phyloP scores from a whole-genome alignment of 805 yeast genomes.

The Kazachstania viticola region DNA sequence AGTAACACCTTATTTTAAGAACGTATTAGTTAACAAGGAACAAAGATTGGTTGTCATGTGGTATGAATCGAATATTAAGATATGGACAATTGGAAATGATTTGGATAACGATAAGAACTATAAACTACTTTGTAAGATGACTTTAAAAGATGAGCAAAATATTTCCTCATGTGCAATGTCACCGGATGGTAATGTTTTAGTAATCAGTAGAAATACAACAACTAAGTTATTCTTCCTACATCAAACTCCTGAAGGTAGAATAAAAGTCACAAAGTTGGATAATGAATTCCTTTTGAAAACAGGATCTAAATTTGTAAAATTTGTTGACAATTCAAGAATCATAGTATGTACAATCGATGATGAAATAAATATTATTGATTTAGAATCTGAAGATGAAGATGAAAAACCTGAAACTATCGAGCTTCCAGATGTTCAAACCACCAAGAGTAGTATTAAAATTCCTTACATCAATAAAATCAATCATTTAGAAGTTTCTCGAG shows the following conservation, averaged over 20 bases:
- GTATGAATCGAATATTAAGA: constrained; percentile 67
- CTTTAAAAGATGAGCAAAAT: constrained; percentile 67
- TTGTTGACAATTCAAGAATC: constrained; percentile 37
- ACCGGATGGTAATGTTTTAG: constrained; percentile 50
- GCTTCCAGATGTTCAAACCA: constrained; percentile 28
- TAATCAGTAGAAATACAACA: constrained; percentile 57
- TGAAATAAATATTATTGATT: constrained; percentile 38
- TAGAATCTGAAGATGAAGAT: constrained; percentile 31
- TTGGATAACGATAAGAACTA: constrained; percentile 17
- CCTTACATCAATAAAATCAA: constrained; percentile 42
- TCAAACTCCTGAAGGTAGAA: constrained; percentile 24
- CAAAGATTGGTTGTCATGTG: constrained; percentile 56
- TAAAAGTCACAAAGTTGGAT: constrained; percentile 43
- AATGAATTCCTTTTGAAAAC: constrained; percentile 26
- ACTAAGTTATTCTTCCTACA: constrained; percentile 57
- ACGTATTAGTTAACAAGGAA: constrained; percentile 35
- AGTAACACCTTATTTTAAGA: constrained; percentile 44
- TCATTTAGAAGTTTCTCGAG: constrained; percentile 37
- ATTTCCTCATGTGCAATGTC: constrained; percentile 59
- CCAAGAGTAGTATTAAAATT: constrained; percentile 25
- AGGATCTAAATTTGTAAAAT: constrained; percentile 47
- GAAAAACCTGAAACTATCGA: constrained; percentile 27
- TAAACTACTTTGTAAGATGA: constrained; percentile 53
- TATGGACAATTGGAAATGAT: constrained; percentile 53
- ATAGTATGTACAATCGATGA: constrained; percentile 49